Evolutionary conservation across 192 early-diverging fungal genomes (phyloP), one percentile per base, ranked within the genome.

Genomic region (Rhizoclosmatium globosum): DNA sequence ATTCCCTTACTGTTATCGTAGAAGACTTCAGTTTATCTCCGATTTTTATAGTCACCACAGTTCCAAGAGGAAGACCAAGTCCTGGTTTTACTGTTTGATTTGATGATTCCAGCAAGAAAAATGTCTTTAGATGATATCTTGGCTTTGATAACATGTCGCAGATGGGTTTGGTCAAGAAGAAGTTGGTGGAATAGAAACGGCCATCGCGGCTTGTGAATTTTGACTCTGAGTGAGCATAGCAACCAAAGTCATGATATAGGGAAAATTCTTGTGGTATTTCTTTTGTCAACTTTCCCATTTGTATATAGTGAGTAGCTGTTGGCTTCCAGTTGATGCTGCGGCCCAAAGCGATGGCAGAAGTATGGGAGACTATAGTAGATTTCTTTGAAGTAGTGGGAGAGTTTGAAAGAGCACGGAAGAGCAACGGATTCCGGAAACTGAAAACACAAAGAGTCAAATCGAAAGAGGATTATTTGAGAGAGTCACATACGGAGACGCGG

Each of bases 141-240:
- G 9, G 23, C 21, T 62, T 7, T 39, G 60, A 19, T 31, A 62
- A 6, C 60, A 62, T 39, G 19, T 62, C 60, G 21, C 60, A 62
- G 11, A 62, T 21, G 60, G 60, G 60, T 62, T 62, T 62, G 11
- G 60, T 62, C 9, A 62, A 23, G 21, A 62, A 62, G 15, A 62
- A 62, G 60, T 4, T 7, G 7, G 21, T 19, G 7, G 15, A 6
- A 4, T 19, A 7, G 6, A 9, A 7, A 62, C 60, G 60, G 6
- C 60, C 60, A 7, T 7, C 19, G 11, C 60, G 60, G 4, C 7
- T 9, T 19, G 60, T 21, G 23, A 21, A 39, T 62, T 62, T 62
- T 7, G 60, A 62, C 21, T 62, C 60, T 7, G 60, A 62, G 60
- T 62, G 60, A 7, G 21, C 38, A 39, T 62, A 62, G 38, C 6